Evolutionary conservation across 2,329 filamentous ascomycete species (phyloP).

Genomic region (Penicillium vulpinum): DNA sequence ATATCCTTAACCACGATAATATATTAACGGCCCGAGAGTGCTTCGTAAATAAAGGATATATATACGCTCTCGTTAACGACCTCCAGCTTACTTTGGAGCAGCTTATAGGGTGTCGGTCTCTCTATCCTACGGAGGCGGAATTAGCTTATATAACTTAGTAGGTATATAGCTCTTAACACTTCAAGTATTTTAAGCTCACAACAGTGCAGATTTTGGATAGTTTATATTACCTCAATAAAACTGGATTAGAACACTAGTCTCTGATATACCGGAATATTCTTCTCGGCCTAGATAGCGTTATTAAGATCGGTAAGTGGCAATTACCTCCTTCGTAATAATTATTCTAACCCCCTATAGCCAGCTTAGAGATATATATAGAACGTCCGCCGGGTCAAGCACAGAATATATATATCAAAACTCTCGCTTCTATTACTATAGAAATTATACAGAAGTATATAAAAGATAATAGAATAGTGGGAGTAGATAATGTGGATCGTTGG

Average conservation of each 20-base stretch:
- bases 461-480: slow-evolving; percentile 32
- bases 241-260: slow-evolving; percentile 23
- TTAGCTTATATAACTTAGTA: slow-evolving; percentile 17
- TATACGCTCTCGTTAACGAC: slow-evolving; percentile 16
- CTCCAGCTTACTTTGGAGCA: slow-evolving; percentile 20
- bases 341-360: slow-evolving; percentile 16
- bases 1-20: slow-evolving; percentile 11
- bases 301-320: slow-evolving; percentile 28
- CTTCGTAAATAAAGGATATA: slow-evolving; percentile 5
- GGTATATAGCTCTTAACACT: slow-evolving; percentile 11
- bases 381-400: slow-evolving; percentile 11
- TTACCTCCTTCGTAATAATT: neutral
- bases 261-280: slow-evolving; percentile 31
- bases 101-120: slow-evolving; percentile 9
- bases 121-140: slow-evolving; percentile 19
- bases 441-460: slow-evolving; percentile 40
- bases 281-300: slow-evolving; percentile 22
- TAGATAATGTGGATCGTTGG: slow-evolving; percentile 36
- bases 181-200: neutral
- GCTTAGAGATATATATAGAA: slow-evolving; percentile 19
- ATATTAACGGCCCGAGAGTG: slow-evolving; percentile 14
- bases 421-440: slow-evolving; percentile 32
- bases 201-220: slow-evolving; percentile 23
- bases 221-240: slow-evolving; percentile 17
- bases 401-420: slow-evolving; percentile 18